phyloP scores from a whole-genome alignment of 495 filamentous ascomycete genomes.

The Achaetomiella virescens region DNA sequence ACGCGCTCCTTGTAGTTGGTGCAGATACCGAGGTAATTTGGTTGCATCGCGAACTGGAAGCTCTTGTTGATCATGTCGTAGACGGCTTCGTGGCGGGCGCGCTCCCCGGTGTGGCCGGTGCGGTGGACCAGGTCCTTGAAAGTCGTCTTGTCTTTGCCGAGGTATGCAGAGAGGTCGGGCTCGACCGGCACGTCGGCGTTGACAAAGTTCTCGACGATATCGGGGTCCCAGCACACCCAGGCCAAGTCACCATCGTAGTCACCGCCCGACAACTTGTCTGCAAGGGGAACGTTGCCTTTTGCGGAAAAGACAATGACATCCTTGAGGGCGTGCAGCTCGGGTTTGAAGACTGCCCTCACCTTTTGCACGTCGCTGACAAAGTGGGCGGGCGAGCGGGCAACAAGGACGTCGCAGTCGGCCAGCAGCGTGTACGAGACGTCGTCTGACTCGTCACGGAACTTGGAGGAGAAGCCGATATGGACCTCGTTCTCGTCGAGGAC shows the following conservation, averaged over 20 bases:
- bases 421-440: conserved; percentile 55
- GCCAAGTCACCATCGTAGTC: conserved; percentile 92
- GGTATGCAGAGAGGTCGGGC: conserved; percentile 47
- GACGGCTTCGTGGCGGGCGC: conserved; percentile 13
- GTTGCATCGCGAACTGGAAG: conserved; percentile 61
- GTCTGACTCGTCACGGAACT: conserved; percentile 46
- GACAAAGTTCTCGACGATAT: conserved; percentile 64
- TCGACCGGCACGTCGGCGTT: conserved; percentile 57
- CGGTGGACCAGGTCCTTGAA: conserved; percentile 40
- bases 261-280: conserved; percentile 78
- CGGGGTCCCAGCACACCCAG: conserved; percentile 85
- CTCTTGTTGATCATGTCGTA: conserved; percentile 46
- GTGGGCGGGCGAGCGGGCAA: conserved; percentile 78
- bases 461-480: conserved; percentile 71
- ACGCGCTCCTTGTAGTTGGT: conserved; percentile 68
- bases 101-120: neutral
- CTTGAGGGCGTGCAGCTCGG: conserved; percentile 65
- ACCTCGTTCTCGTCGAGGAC: conserved; percentile 69
- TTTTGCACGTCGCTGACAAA: conserved; percentile 79
- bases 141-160: conserved; percentile 51
- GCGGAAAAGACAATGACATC: conserved; percentile 84
- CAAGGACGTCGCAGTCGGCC: conserved; percentile 67
- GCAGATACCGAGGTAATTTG: conserved; percentile 63
- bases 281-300: conserved; percentile 62
- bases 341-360: conserved; percentile 51